These are phyloP conservation scores for Cicer yamashitae DNA, from an alignment of 306 rosid genomes.

Conservation along the genomic window DNA sequence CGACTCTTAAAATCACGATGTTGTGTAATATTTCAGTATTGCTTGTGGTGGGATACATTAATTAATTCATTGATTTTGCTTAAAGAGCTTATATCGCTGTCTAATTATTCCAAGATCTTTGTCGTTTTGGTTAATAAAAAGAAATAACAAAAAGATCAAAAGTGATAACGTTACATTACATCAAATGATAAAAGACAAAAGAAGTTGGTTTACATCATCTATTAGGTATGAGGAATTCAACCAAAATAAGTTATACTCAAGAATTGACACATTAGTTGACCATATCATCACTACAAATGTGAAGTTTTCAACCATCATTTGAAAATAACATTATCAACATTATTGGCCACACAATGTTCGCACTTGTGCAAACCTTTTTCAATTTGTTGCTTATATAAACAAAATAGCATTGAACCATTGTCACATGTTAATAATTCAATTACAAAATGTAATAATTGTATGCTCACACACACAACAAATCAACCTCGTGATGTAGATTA, in stretches of 20 bases:
- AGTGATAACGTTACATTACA: background rate
- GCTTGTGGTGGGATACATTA: conserved; percentile 18
- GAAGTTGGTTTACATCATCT: conserved; percentile 18
- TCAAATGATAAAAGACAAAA: conserved; percentile 27
- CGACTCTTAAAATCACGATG: too few relatives aligned
- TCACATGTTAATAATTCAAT: background rate
- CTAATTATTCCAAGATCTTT: conserved; percentile 54
- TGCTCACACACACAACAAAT: conserved; percentile 26
- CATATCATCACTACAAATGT: conserved; percentile 41
- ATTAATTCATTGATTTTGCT: conserved; percentile 32
- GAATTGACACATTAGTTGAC: conserved; percentile 69
- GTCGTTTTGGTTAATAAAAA: conserved; percentile 47
- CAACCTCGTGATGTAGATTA: conserved; percentile 5
- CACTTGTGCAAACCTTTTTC: background rate
- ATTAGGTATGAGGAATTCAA: conserved; percentile 10
- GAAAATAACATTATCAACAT: conserved; percentile 23
- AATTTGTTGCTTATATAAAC: conserved; percentile 19
- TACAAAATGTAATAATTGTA: background rate
- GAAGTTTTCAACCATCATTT: conserved; percentile 42
- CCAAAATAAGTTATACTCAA: conserved; percentile 37
- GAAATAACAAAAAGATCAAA: conserved; percentile 48
- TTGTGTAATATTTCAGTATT: conserved; percentile 14
- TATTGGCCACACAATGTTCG: conserved; percentile 31
- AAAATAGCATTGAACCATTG: conserved; percentile 12
- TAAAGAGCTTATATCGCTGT: conserved; percentile 45